phyloP scores from a whole-genome alignment of 345 rosid genomes.

The Acer yangbiense region DNA sequence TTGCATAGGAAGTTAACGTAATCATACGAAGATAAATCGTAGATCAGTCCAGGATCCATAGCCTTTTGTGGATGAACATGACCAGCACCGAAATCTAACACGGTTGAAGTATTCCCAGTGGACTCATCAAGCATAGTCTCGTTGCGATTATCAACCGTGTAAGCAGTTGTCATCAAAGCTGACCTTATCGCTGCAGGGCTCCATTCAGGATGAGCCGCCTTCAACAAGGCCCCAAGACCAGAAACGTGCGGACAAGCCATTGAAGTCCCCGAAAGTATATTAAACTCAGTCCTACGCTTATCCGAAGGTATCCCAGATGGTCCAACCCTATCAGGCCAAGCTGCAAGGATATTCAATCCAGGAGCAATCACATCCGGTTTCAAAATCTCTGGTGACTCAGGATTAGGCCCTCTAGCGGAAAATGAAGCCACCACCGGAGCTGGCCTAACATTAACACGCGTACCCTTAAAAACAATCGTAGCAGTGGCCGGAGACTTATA shows the following conservation, averaged over 20 bases:
- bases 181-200: conserved; percentile 85
- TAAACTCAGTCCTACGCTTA: conserved; percentile 67
- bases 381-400: conserved; percentile 72
- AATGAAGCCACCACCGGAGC: conserved; percentile 93
- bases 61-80: conserved; percentile 92
- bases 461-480: conserved; percentile 80
- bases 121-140: conserved; percentile 79
- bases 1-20: conserved; percentile 83
- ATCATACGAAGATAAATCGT: conserved; percentile 63
- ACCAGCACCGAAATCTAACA: conserved; percentile 78
- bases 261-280: conserved; percentile 89
- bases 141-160: conserved; percentile 59
- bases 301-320: conserved; percentile 74
- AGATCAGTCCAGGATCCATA: conserved; percentile 81
- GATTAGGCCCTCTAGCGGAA: conserved; percentile 87
- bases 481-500: conserved; percentile 58
- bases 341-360: conserved; percentile 89
- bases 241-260: conserved; percentile 98
- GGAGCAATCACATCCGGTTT: conserved; percentile 94
- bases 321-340: conserved; percentile 86
- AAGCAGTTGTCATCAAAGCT: conserved; percentile 89
- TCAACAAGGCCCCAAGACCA: conserved; percentile 84
- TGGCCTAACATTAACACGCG: conserved; percentile 61
- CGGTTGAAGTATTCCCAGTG: conserved; percentile 64
- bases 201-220: conserved; percentile 92